Evolutionary conservation across 2,329 filamentous ascomycete genomes (phyloP).

Genomic region (Coniochaeta sp.): DNA sequence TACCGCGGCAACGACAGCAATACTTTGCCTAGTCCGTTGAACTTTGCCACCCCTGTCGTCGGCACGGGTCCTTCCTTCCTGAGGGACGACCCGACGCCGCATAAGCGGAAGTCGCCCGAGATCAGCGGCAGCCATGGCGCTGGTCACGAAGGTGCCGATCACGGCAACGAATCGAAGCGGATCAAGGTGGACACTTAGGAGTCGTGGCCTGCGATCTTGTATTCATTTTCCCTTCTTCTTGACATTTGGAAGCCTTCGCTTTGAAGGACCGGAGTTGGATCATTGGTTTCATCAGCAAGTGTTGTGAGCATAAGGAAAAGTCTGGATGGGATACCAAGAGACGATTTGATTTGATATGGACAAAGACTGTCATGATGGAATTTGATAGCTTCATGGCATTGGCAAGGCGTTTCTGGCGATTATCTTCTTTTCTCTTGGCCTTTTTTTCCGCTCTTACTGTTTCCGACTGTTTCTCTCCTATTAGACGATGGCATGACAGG

Average conservation of each 20-base stretch:
- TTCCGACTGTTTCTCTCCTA: too few relatives aligned
- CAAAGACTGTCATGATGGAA: not conserved
- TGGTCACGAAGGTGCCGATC: constrained; percentile 33
- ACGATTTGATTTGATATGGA: not conserved
- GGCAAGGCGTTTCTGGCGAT: not conserved
- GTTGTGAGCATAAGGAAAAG: not conserved
- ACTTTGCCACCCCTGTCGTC: constrained; percentile 77
- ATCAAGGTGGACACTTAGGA: constrained; percentile 40
- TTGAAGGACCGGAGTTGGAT: not conserved
- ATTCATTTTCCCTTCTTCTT: constrained; percentile 7
- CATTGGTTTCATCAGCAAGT: not conserved
- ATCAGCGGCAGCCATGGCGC: constrained; percentile 28
- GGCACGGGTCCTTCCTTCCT: constrained; percentile 57
- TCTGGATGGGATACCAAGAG: not conserved
- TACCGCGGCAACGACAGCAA: constrained; percentile 68
- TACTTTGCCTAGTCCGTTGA: constrained; percentile 85
- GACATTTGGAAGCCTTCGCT: not conserved
- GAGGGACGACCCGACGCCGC: constrained; percentile 40
- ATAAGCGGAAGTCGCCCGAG: constrained; percentile 54
- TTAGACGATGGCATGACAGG: not conserved
- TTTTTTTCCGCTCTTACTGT: not conserved
- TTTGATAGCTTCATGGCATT: not conserved
- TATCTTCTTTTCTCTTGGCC: not conserved
- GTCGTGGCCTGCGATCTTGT: not conserved
- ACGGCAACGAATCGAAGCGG: constrained; percentile 42